A percentile compares a stretch with the other conserved stretches of the same genome.
Evolutionary conservation across 2,329 filamentous ascomycete species (phyloP).

Genomic region (Neofusicoccum ribis): DNA sequence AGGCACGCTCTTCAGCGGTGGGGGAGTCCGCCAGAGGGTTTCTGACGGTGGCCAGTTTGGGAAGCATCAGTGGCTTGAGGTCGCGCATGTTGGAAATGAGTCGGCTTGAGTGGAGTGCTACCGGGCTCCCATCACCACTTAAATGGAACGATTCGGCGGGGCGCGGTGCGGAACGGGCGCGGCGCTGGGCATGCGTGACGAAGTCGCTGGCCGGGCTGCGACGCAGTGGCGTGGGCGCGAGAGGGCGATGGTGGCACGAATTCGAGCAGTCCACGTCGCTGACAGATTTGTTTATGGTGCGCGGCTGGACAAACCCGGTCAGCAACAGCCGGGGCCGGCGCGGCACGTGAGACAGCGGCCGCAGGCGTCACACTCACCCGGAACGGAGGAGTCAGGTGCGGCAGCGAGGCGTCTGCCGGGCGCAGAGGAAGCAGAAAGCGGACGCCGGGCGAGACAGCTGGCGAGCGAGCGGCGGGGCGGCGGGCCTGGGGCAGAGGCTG

Average conservation of each 20-base stretch:
- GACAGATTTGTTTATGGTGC: slow-evolving; percentile 21
- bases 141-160: slow-evolving; percentile 24
- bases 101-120: slow-evolving; percentile 21
- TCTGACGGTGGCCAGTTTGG: slow-evolving; percentile 40
- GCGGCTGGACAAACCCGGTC: slow-evolving; percentile 18
- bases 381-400: slow-evolving; percentile 8
- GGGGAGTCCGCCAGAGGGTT: slow-evolving; percentile 32
- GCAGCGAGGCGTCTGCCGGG: slow-evolving; percentile 9
- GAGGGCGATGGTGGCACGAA: slow-evolving; percentile 41
- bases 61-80: slow-evolving; percentile 41
- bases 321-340: slow-evolving; percentile 4
- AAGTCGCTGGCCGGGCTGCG: slow-evolving; percentile 20
- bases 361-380: slow-evolving; percentile 18
- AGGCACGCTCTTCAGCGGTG: slow-evolving; percentile 33
- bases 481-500: background rate
- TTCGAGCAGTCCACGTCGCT: slow-evolving; percentile 35
- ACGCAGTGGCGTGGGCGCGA: slow-evolving; percentile 33
- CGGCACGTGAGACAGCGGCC: slow-evolving; percentile 18
- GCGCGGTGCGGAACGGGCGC: background rate
- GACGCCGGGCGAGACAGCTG: slow-evolving; percentile 18
- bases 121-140: slow-evolving; percentile 41
- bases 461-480: background rate
- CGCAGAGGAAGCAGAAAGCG: slow-evolving; percentile 4
- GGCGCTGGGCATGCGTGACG: slow-evolving; percentile 19
- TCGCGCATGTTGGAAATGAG: slow-evolving; percentile 38